Percentiles rank a stretch among this genome's conserved stretches.
These are phyloP conservation scores for Pseudogymnoascus sp. DNA, from an alignment of 2,329 filamentous ascomycete species.

Conservation along the genomic window DNA sequence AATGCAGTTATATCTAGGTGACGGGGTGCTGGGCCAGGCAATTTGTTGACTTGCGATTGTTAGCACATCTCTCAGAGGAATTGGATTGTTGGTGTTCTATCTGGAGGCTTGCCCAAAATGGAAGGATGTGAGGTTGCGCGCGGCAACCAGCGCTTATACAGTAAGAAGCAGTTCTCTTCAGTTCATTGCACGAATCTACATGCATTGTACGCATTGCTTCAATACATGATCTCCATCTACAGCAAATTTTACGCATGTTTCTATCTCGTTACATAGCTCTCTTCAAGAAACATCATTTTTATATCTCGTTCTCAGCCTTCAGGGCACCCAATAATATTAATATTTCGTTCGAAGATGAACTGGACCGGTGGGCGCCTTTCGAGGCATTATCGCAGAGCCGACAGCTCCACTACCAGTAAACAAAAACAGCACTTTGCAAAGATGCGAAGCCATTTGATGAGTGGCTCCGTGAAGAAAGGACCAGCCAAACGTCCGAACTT, in stretches of 20 bases:
- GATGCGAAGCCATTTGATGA: conserved; percentile 29
- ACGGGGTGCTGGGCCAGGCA: not conserved
- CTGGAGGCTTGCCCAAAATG: not conserved
- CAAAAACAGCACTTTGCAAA: conserved; percentile 41
- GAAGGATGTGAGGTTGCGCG: not conserved
- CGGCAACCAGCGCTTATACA: not conserved
- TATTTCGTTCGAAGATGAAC: conserved; percentile 32
- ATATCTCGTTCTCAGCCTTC: not conserved
- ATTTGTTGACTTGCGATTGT: not conserved
- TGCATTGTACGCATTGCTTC: not conserved
- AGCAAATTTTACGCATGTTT: not conserved
- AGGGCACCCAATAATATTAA: not conserved
- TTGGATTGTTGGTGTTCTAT: not conserved
- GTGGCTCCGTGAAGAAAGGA: conserved; percentile 23
- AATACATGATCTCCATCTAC: not conserved
- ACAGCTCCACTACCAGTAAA: conserved; percentile 29
- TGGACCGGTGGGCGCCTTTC: conserved; percentile 41
- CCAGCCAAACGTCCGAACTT: conserved; percentile 22
- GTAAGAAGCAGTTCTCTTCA: not conserved
- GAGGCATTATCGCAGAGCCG: conserved; percentile 32
- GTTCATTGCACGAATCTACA: not conserved
- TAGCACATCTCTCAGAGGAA: not conserved
- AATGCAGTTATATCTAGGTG: not conserved
- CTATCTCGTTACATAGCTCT: not conserved
- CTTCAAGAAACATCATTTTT: not conserved